Percentiles rank a stretch among this genome's conserved stretches.
phyloP scores from a whole-genome alignment of 768 basidiomycete genomes.

The Fibroporia radiculosa region DNA sequence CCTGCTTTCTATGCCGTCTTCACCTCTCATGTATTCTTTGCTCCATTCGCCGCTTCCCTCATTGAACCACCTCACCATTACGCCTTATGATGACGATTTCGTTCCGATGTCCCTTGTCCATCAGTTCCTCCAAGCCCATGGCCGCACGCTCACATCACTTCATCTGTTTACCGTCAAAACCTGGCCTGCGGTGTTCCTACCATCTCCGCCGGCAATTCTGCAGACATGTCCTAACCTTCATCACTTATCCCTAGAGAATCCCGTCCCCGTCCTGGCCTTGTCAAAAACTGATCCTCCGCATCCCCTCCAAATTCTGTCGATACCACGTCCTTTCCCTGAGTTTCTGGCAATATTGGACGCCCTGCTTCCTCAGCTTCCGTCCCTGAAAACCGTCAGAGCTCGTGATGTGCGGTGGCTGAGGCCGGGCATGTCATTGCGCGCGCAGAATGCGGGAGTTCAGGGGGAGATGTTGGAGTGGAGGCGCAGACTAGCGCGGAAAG shows the following conservation, averaged over 20 bases:
- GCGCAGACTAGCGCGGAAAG: constrained; percentile 46
- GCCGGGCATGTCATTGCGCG: constrained; percentile 54
- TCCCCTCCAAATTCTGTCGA: constrained; percentile 56
- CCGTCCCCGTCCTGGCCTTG: constrained; percentile 46
- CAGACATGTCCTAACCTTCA: constrained; percentile 30
- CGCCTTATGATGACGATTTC: constrained; percentile 65
- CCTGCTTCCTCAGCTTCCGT: constrained; percentile 48
- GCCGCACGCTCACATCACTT: constrained; percentile 48
- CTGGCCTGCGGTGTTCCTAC: constrained; percentile 22
- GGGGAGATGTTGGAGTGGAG: constrained; percentile 77
- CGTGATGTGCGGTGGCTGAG: constrained; percentile 71
- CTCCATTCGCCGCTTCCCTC: constrained; percentile 53
- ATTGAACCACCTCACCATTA: constrained; percentile 57
- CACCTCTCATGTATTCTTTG: constrained; percentile 54
- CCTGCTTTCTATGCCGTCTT: constrained; percentile 59
- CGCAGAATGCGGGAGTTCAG: constrained; percentile 69
- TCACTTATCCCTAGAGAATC: constrained; percentile 69
- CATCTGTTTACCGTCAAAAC: constrained; percentile 63
- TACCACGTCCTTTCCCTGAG: constrained; percentile 62
- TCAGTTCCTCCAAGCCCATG: constrained; percentile 53
- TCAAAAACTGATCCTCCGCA: constrained; percentile 19
- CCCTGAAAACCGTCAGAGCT: constrained; percentile 47
- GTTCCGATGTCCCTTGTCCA: constrained; percentile 51
- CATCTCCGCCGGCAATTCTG: constrained; percentile 19
- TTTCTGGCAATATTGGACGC: constrained; percentile 51